These are phyloP conservation scores for Tillandsia fasciculata DNA, from an alignment of 176 grass and related monocot genomes.

Conservation along the genomic window DNA sequence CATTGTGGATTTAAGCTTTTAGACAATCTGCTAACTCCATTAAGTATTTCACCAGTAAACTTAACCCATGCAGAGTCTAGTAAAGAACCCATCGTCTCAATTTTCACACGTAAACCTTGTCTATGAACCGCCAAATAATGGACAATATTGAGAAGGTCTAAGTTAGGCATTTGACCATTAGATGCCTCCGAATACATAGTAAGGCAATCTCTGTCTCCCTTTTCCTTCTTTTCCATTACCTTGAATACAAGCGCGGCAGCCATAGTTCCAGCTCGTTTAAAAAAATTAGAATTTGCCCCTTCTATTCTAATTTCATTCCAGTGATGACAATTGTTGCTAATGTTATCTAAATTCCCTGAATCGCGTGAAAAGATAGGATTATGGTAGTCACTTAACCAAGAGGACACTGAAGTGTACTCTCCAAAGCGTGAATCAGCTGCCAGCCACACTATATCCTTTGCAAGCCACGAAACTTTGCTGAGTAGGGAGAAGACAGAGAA, in stretches of 20 bases:
- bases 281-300: constrained; percentile 26
- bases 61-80: constrained; percentile 49
- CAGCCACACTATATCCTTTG: constrained; percentile 93
- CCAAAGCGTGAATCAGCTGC: constrained; percentile 80
- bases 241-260: constrained; percentile 75
- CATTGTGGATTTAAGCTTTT: constrained; percentile 78
- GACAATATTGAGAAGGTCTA: constrained; percentile 88
- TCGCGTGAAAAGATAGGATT: constrained; percentile 54
- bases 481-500: constrained; percentile 90
- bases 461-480: constrained; percentile 58
- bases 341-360: constrained; percentile 17
- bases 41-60: constrained; percentile 54
- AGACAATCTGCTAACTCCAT: constrained; percentile 52
- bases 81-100: constrained; percentile 47
- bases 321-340: constrained; percentile 16
- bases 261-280: constrained; percentile 95
- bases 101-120: constrained; percentile 74
- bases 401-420: constrained; percentile 65
- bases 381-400: constrained; percentile 86
- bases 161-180: constrained; percentile 99
- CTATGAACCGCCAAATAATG: constrained; percentile 97
- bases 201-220: constrained; percentile 64
- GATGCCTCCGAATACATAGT: constrained; percentile 85
- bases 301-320: constrained; percentile 19
- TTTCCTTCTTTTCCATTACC: constrained; percentile 43